Evolutionary conservation across 2,329 filamentous ascomycete species (phyloP), one percentile per base, ranked within the genome.

Genomic region (Alternaria arbusti): DNA sequence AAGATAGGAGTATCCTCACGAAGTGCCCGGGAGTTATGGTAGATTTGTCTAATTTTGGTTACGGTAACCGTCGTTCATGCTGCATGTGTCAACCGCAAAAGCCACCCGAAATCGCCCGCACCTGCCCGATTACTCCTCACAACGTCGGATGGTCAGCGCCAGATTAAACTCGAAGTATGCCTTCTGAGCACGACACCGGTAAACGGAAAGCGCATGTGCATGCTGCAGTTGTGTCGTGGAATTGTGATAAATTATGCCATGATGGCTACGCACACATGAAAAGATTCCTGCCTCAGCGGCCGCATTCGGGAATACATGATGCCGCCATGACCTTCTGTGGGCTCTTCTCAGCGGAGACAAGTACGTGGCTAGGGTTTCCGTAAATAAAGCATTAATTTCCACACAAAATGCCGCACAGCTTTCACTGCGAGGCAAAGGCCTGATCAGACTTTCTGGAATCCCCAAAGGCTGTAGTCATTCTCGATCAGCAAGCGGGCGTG

Each of bases 11-110:
- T 12, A 17, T 15, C 23, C 15, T 45, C 17, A 17, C 12, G 25
- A 47, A 44, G 25, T 46, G 45, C 20, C 20, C 20, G 20, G 20
- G 45, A 51, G 23, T 5, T 15, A 17, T 52, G 46, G 52, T 20
- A 54, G n/a, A 11, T 26, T 26, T 47, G 23, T 55, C 62, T 32
- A 10, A 50, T 64, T 64, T 30, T 62, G 51, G 62, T 30, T 45
- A 36, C 58, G 17, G n/a, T 50, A 52, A 17, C 59, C 55, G 59
- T 47, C 25, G 36, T 40, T 40, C 36, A 40, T 40, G 36, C 36
- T 17, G 3, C 26, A 44, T 36, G 32, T 43, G 54, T 36, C 28
- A 50, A 54, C 45, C 47, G 20, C 25, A 45, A 6, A 23, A 23
- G 20, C 43, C 59, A 50, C 43, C 51, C 60, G 55, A 40, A 3